Evolutionary conservation across 208 protist species (phyloP), one percentile per base, ranked within the genome.

Genomic region (Acanthamoeba polyphaga): DNA sequence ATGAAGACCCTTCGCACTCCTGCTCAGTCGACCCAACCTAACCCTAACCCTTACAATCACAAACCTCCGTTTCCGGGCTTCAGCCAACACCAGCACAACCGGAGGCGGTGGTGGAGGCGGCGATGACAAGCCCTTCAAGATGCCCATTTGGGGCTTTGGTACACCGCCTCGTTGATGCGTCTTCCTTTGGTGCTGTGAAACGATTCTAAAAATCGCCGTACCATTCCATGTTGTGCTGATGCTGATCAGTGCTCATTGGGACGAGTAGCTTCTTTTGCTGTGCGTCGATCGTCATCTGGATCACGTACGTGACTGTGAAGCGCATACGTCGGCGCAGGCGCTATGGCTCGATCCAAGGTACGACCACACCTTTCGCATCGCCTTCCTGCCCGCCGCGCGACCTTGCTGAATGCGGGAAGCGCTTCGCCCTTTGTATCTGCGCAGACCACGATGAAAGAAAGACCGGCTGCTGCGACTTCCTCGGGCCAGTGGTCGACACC

Each of bases 131-230:
- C 29, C 46, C 22, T 92, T 92, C 66, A 46, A 92, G 62, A 92
- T 92, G 87, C 87, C 87, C 34, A 29, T 76, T 12, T 92, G 87
- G 87, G 87, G 87, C 15, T 88, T 32, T 24, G 51, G 80, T 88
- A 64, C 32, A n/a, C 32, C 34, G 17, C n/a, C 29, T 43, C 29
- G 70, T 46, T 49, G 46, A 49, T 13, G 46, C 46, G 46, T 49
- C 55, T 60, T 15, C 12, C 55, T 60, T 60, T 49, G 46, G 46
- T 38, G 8, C 4, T 49, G 46, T 13, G 46, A 49, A 49, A 2
- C 46, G 46, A 49, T 49, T 13, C 55, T 60, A 7, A 60, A 6
- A 24, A 15, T 60, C 19, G 12, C 17, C 22, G 15, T 49, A 49
- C 46, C 46, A 49, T 49, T 9, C 46, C 46, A 49, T 1, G 58